phyloP scores from a whole-genome alignment of 2,329 filamentous ascomycete genomes.

The Colletotrichum sp. region DNA sequence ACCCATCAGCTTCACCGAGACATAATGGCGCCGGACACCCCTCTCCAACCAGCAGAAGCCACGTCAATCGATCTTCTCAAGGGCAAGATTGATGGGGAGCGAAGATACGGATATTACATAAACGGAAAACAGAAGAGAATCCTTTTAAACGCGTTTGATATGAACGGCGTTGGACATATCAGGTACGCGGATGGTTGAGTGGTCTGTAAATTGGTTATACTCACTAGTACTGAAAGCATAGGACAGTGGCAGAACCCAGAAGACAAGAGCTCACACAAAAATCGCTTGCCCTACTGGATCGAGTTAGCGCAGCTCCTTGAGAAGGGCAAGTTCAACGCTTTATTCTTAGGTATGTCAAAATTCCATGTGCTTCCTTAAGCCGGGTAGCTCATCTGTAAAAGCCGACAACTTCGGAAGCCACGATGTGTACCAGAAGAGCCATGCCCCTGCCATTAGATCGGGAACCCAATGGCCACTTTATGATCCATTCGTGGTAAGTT shows the following conservation, averaged over 20 bases:
- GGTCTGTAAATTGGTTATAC: background rate
- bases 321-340: slow-evolving; percentile 12
- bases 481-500: background rate
- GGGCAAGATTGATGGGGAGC: background rate
- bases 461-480: background rate
- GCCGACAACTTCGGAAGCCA: slow-evolving; percentile 48
- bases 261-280: background rate
- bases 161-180: background rate
- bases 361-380: background rate
- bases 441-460: background rate
- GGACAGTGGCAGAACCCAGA: background rate
- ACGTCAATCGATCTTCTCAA: background rate
- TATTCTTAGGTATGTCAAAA: slow-evolving; percentile 3
- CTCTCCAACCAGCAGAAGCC: background rate
- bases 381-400: background rate
- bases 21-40: background rate
- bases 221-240: background rate
- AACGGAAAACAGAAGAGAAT: background rate
- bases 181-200: background rate
- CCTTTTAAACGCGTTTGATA: background rate
- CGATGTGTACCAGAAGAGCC: slow-evolving; percentile 36
- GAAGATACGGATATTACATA: background rate
- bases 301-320: slow-evolving; percentile 18
- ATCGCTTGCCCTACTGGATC: slow-evolving; percentile 14
- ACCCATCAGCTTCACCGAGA: background rate